These are phyloP conservation scores for Gomphus sp. DNA, from an alignment of 1,284 basidiomycete species.

Conservation along the genomic window DNA sequence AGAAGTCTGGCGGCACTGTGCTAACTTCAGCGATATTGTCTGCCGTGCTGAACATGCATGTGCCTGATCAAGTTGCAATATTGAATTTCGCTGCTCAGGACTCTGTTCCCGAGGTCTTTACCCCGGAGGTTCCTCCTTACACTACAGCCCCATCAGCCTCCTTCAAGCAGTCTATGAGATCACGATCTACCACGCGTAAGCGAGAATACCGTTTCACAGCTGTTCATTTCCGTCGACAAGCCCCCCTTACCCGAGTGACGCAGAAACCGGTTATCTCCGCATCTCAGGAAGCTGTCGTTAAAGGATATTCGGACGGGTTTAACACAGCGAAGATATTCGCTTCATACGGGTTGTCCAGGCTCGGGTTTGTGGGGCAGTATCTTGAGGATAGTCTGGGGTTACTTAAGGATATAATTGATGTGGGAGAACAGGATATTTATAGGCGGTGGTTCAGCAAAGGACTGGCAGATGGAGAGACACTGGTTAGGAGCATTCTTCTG, in stretches of 20 bases:
- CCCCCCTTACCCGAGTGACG: neutral
- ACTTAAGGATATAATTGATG: slow-evolving; percentile 25
- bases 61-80: neutral
- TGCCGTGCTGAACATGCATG: neutral
- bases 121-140: neutral
- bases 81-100: neutral
- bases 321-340: slow-evolving; percentile 55
- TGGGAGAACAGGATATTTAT: slow-evolving; percentile 36
- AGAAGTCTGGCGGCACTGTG: neutral
- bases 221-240: slow-evolving; percentile 9
- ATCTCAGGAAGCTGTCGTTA: slow-evolving; percentile 21
- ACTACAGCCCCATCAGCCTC: neutral
- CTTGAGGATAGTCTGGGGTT: slow-evolving; percentile 37
- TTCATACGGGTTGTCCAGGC: slow-evolving; percentile 40
- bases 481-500: slow-evolving; percentile 13
- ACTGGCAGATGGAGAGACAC: slow-evolving; percentile 31
- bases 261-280: slow-evolving; percentile 2
- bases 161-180: neutral
- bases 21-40: neutral
- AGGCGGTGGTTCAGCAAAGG: slow-evolving; percentile 37
- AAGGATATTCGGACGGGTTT: slow-evolving; percentile 59
- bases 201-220: slow-evolving; percentile 5
- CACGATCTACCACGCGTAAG: neutral
- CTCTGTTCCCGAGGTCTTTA: neutral
- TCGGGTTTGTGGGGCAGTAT: slow-evolving; percentile 62